Evolutionary conservation across 1,284 basidiomycete genomes (phyloP).

Genomic region (Ustilago curta): DNA sequence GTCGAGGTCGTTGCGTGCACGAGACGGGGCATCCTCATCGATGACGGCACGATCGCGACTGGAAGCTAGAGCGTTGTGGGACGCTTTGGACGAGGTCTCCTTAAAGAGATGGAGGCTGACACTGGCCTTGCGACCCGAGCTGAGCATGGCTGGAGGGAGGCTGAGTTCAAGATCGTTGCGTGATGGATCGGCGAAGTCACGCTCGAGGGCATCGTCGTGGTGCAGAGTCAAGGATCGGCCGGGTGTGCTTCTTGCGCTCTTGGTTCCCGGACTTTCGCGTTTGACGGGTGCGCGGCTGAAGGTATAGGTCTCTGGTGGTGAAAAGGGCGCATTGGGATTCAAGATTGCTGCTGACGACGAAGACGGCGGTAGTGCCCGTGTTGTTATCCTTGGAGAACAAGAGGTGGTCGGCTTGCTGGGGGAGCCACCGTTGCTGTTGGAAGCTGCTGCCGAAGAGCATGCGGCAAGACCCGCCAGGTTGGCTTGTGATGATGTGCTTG

Average conservation of each 20-base stretch:
- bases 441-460: neutral
- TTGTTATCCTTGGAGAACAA: conserved; percentile 8
- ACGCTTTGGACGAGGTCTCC: conserved; percentile 52
- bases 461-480: neutral
- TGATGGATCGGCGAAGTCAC: conserved; percentile 27
- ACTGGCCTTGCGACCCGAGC: conserved; percentile 61
- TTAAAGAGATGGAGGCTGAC: conserved; percentile 65
- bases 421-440: conserved; percentile 10
- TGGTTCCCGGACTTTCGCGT: conserved; percentile 40
- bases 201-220: conserved; percentile 22
- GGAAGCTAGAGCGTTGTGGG: conserved; percentile 25
- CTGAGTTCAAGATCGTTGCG: conserved; percentile 43
- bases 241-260: conserved; percentile 51
- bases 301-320: conserved; percentile 42
- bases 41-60: conserved; percentile 30
- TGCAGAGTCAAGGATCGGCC: conserved; percentile 34
- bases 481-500: neutral
- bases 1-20: conserved; percentile 11
- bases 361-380: neutral
- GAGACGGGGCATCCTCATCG: conserved; percentile 15
- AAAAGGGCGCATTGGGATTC: conserved; percentile 34
- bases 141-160: conserved; percentile 55
- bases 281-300: conserved; percentile 32
- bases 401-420: conserved; percentile 16
- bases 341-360: conserved; percentile 9